Percentiles rank a stretch among this genome's conserved stretches.
phyloP scores from a whole-genome alignment of 2,329 filamentous ascomycete species.

The Juglanconis sp. region DNA sequence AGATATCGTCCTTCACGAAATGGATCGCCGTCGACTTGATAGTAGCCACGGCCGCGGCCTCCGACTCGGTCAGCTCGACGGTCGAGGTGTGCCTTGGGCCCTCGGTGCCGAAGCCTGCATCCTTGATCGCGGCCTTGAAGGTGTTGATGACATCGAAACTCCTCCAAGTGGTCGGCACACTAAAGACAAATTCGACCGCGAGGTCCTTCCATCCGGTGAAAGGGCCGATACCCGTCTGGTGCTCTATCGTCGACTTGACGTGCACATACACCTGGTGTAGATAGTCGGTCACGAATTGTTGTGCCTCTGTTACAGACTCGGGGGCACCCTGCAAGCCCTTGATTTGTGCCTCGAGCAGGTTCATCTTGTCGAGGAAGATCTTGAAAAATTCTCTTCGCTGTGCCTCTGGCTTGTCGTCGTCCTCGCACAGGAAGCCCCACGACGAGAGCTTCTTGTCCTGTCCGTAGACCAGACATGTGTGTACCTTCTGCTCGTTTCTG shows the following conservation, averaged over 20 bases:
- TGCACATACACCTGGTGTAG: slow-evolving; percentile 46
- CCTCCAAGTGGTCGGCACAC: slow-evolving; percentile 56
- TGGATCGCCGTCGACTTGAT: slow-evolving; percentile 39
- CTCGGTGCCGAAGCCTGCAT: slow-evolving; percentile 47
- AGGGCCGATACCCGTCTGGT: slow-evolving; percentile 34
- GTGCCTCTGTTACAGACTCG: slow-evolving; percentile 37
- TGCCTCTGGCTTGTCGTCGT: slow-evolving; percentile 38
- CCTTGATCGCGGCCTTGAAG: slow-evolving; percentile 44
- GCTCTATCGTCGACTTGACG: slow-evolving; percentile 42
- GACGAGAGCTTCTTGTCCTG: slow-evolving; percentile 39
- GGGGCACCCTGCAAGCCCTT: slow-evolving; percentile 43
- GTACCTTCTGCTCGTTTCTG: slow-evolving; percentile 53
- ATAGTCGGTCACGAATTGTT: slow-evolving; percentile 48
- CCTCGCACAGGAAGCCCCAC: slow-evolving; percentile 52
- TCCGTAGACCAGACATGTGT: slow-evolving; percentile 46
- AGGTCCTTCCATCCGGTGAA: slow-evolving; percentile 40
- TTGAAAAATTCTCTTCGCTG: slow-evolving; percentile 51
- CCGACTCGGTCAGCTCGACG: slow-evolving; percentile 46
- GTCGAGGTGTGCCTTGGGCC: slow-evolving; percentile 35
- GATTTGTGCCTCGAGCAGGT: slow-evolving; percentile 38
- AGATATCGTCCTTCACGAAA: slow-evolving; percentile 37
- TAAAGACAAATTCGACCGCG: slow-evolving; percentile 52
- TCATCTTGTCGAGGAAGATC: slow-evolving; percentile 48
- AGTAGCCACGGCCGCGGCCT: slow-evolving; percentile 45
- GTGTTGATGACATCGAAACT: slow-evolving; percentile 46